Percentiles rank a stretch among this genome's conserved stretches.
Evolutionary conservation across 2,329 filamentous ascomycete genomes (phyloP).

Genomic region (Aspergillus sp.): DNA sequence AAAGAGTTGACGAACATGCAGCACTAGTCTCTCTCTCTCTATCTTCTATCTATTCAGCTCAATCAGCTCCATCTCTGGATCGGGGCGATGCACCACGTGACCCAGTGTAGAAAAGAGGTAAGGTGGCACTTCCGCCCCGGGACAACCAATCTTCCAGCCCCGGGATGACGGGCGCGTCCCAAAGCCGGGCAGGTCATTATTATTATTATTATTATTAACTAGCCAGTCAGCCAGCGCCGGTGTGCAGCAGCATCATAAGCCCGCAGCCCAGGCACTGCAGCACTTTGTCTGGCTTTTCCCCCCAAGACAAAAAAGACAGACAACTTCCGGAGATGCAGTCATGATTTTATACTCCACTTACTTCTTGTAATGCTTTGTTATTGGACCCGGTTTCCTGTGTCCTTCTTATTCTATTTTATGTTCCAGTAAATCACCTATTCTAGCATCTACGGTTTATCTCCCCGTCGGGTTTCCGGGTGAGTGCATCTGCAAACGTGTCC

Average conservation of each 20-base stretch:
- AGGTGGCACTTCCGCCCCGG: constrained; percentile 22
- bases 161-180: constrained; percentile 16
- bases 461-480: constrained; percentile 22
- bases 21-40: not conserved
- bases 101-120: constrained; percentile 7
- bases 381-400: not conserved
- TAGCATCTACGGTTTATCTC: constrained; percentile 16
- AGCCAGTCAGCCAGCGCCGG: not conserved
- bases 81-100: constrained; percentile 11
- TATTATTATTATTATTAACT: not conserved
- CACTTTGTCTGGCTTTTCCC: not conserved
- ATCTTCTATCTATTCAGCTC: too few relatives aligned
- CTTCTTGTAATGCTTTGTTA: constrained; percentile 2
- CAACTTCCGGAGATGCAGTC: constrained; percentile 3
- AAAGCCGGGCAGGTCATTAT: not conserved
- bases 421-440: constrained; percentile 5
- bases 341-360: constrained; percentile 5
- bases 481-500: constrained; percentile 31
- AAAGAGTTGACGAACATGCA: not conserved
- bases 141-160: constrained; percentile 11
- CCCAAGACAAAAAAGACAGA: not conserved
- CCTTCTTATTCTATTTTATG: constrained; percentile 14
- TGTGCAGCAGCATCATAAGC: constrained; percentile 10
- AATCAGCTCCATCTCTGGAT: too few relatives aligned
- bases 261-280: constrained; percentile 1